These are phyloP conservation scores for Zygosaccharomyces pseudobailii DNA, from an alignment of 1,139 yeast species.

Conservation along the genomic window DNA sequence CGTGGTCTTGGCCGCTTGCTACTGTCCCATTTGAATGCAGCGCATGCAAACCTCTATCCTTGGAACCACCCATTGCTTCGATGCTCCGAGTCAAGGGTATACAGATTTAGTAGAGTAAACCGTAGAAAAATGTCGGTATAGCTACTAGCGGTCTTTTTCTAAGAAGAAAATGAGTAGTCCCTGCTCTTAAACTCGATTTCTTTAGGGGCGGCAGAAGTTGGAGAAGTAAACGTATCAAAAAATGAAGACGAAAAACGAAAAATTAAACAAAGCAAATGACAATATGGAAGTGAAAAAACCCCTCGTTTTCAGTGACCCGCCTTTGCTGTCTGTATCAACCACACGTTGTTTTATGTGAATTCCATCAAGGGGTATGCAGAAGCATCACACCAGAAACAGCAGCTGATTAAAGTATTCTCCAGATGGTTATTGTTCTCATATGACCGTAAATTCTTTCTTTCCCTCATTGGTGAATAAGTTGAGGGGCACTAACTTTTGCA, in stretches of 20 bases:
- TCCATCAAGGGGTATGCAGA: background rate
- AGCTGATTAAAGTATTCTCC: too few species aligned
- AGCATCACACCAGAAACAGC: background rate
- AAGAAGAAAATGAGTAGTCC: background rate
- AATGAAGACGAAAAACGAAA: background rate
- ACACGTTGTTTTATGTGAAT: background rate
- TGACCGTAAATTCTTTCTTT: too few species aligned
- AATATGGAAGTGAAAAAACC: background rate
- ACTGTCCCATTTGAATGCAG: constrained; percentile 13
- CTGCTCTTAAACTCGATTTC: background rate
- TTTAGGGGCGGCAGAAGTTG: background rate
- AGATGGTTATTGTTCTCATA: too few species aligned
- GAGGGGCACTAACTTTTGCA: too few species aligned
- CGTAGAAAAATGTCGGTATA: too few species aligned
- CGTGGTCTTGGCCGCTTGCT: constrained; percentile 18
- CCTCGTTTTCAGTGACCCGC: background rate
- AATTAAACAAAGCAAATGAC: background rate
- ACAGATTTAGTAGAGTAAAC: too few species aligned
- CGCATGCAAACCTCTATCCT: constrained; percentile 7
- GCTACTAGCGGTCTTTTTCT: background rate
- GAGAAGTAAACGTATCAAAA: background rate
- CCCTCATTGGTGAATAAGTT: too few species aligned
- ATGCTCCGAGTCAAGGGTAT: background rate
- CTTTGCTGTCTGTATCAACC: background rate
- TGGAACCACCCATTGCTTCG: background rate